Conservation (phyloP, 129 eudicot species). For the Arctium lappa region DNA sequence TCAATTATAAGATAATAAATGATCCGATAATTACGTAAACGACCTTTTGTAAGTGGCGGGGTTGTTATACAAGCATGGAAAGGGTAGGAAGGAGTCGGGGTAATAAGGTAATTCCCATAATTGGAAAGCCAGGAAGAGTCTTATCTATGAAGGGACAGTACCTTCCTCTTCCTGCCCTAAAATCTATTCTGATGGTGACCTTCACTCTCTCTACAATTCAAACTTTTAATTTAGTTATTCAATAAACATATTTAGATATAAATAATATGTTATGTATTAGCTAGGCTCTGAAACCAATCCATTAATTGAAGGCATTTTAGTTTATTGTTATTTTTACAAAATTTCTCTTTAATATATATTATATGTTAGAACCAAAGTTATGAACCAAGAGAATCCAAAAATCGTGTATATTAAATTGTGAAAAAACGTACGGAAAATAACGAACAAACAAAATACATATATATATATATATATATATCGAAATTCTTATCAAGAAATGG, state of each 20-base stretch:
- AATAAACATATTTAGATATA: background rate
- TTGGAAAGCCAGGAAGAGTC: conserved; percentile 15
- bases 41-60: background rate
- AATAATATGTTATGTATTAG: background rate
- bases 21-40: background rate
- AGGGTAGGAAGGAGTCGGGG: conserved; percentile 12
- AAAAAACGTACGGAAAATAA: too few relatives aligned
- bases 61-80: conserved; percentile 28
- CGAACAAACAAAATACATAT: too few relatives aligned
- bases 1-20: background rate
- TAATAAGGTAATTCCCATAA: conserved; percentile 11
- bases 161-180: conserved; percentile 3
- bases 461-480: too few relatives aligned
- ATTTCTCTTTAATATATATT: background rate
- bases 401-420: too few relatives aligned
- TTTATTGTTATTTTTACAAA: too few relatives aligned
- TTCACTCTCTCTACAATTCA: background rate
- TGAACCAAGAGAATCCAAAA: too few relatives aligned
- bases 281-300: background rate
- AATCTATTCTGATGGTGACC: conserved; percentile 4
- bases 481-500: too few relatives aligned
- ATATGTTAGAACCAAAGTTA: too few relatives aligned
- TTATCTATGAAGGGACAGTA: conserved; percentile 8
- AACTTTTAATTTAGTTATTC: background rate
- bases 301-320: background rate